Evolutionary conservation across 306 rosid species (phyloP).

Genomic region (Acacia crassicarpa): DNA sequence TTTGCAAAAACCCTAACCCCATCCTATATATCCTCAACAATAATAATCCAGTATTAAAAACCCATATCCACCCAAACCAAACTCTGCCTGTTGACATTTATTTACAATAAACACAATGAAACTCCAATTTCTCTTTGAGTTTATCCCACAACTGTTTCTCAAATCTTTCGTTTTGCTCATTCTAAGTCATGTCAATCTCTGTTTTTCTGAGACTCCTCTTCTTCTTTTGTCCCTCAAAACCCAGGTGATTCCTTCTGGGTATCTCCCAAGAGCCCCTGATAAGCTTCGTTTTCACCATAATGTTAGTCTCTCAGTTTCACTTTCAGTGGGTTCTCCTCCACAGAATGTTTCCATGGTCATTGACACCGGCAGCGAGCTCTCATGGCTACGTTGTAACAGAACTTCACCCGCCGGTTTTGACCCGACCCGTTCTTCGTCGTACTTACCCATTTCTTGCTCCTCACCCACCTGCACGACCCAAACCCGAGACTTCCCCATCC

Average conservation of each 20-base stretch:
- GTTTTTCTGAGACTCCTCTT: conserved; percentile 11
- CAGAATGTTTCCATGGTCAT: conserved; percentile 80
- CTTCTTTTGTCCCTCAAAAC: conserved; percentile 70
- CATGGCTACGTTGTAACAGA: conserved; percentile 77
- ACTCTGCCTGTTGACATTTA: neutral
- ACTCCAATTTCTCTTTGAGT: conserved; percentile 13
- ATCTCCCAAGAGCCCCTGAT: conserved; percentile 61
- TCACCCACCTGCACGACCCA: conserved; percentile 66
- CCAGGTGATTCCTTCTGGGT: conserved; percentile 58
- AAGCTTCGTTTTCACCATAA: conserved; percentile 80
- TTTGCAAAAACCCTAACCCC: neutral
- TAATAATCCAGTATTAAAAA: conserved; percentile 19
- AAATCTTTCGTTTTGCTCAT: conserved; percentile 29
- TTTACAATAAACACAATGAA: conserved; percentile 36
- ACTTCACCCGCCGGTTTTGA: conserved; percentile 30
- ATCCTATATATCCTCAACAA: neutral
- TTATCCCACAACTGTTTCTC: neutral
- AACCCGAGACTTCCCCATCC: conserved; percentile 75
- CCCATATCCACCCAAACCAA: neutral
- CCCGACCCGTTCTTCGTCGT: conserved; percentile 58
- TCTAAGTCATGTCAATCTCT: conserved; percentile 3
- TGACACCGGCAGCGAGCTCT: conserved; percentile 90
- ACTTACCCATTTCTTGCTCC: conserved; percentile 60
- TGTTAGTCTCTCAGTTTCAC: conserved; percentile 64
- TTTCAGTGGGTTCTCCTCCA: conserved; percentile 80